Base-by-base conservation (phyloP, 345 rosid species). In the Trapa incisa region DNA sequence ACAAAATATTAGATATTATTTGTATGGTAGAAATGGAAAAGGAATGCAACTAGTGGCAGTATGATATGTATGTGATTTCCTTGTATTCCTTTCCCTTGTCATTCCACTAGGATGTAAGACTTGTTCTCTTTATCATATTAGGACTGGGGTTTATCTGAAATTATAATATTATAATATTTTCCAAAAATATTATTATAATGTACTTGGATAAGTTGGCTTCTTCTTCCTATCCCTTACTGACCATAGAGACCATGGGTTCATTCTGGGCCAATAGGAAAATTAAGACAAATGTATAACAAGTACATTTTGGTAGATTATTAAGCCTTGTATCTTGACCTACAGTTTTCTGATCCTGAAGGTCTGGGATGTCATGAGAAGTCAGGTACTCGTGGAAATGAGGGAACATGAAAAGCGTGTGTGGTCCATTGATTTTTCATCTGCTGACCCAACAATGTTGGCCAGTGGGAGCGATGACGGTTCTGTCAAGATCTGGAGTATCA, bases 401-500 rank as follows among this genome's bases (percentile, higher is more conserved):
- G 97, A 94, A 79, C 99, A 94, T 54, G 91, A 84, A 81, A 87
- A 83, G 80, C 86, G 99, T 1, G 90, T 94, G 45, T 94, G 99
- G 99, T 91, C 99, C 62, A 80, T 94, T 6, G 96, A 91, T 77
- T 86, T 87, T 45, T 86, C 99, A 64, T 77, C 90, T 68, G 92
- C 88, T 71, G 89, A 91, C 69, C 99, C 96, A n/a, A 94, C 96
- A 22, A 69, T 91, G 80, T 70, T 94, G 77, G 99, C 97, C 50
- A 94, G 99, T 9, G 97, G 97, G 74, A 91, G 99, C 35, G 97
- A 94, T 65, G 97, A 94, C 79, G 80, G 96, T 73, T 84, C 93
- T 41, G 90, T 94, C 71, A 94, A 91, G 91, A 96, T 91, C 70
- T 94, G 99, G 99, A 94, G 88, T 80, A 91, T 94, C 96, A 91